These are phyloP conservation scores for Annulohypoxylon maeteangense DNA, from an alignment of 495 filamentous ascomycete species.

Conservation along the genomic window DNA sequence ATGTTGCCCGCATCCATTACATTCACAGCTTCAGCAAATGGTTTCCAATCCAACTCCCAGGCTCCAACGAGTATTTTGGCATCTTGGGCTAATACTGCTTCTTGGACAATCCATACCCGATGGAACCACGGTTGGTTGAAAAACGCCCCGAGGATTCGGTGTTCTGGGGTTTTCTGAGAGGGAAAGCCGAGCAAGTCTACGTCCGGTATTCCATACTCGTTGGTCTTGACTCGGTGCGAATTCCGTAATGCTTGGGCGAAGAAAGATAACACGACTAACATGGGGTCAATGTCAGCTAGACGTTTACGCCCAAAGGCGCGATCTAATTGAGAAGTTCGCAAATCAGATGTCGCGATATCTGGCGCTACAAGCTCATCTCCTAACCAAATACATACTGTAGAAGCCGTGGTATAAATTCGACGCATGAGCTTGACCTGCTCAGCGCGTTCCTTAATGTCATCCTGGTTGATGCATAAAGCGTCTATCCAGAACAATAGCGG, in stretches of 20 bases:
- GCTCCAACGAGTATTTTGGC: background rate
- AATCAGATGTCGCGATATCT: background rate
- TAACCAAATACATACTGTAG: conserved; percentile 1
- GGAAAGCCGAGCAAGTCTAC: conserved; percentile 7
- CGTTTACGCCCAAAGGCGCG: background rate
- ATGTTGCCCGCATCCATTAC: background rate
- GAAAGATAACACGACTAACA: conserved; percentile 9
- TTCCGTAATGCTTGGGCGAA: conserved; percentile 12
- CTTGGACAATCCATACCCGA: conserved; percentile 11
- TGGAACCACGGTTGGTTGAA: conserved; percentile 11
- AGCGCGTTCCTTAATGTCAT: background rate
- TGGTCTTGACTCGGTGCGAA: background rate
- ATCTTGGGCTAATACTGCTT: conserved; percentile 6
- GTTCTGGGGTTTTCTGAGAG: background rate
- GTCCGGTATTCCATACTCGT: background rate
- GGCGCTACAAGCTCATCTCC: background rate
- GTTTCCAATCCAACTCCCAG: conserved; percentile 17
- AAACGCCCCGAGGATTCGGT: background rate
- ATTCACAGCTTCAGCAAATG: conserved; percentile 2
- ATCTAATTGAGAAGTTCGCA: background rate
- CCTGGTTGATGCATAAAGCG: conserved; percentile 9
- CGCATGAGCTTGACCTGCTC: conserved; percentile 12
- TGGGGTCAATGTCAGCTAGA: background rate
- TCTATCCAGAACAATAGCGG: conserved; percentile 4
- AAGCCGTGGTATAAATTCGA: background rate